Base-by-base conservation (phyloP, 441 rosid species). In the Metrosideros polymorpha region DNA sequence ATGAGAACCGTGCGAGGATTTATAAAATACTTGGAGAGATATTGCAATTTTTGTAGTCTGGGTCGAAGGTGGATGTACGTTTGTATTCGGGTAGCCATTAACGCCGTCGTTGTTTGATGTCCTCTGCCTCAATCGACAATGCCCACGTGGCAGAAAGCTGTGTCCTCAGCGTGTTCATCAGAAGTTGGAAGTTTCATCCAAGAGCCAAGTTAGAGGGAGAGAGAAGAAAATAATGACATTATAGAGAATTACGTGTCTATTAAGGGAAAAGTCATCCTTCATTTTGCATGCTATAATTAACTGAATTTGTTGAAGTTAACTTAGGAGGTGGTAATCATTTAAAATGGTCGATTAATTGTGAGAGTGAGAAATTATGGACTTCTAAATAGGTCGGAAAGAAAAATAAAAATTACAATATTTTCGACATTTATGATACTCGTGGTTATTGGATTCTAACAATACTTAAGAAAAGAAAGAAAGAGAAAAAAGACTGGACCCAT, bases 361-460 rank as follows among this genome's bases (percentile, higher is more conserved):
- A 63, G 42, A 4, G 3, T 17, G 75, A 9, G 24, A 61, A 15
- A 61, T 9, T 24, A 2, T 7, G 5, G 22, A 30, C 10, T 15
- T 61, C 39, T 7, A 61, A 15, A 29, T 4, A 6, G 19, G 39
- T 59, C 32, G 42, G 12, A 61, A 61, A 61, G 75, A 12, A 61
- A 30, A 30, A 17, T 2, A 55, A 30, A 61, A 25, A 25, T 55
- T 7, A 7, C 19, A 49, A 12, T 49, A 12, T 49, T 8, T 1
- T 25, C 22, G 0, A 1, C 19, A 14, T 59, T 29, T 29, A 29
- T 59, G 71, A 59, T 0, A 1, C 4, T 1, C 1, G 22, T 15
- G 12, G 1, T 12, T 49, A 49, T 6, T 4, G 13, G 51, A 49
- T 12, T 3, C 17, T 12, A 49, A 49, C 12, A 49, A 9, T 50